Evolutionary conservation across 352 stramenopile species (phyloP), one percentile per base, ranked within the genome.

Genomic region (Globisporangium canariense): DNA sequence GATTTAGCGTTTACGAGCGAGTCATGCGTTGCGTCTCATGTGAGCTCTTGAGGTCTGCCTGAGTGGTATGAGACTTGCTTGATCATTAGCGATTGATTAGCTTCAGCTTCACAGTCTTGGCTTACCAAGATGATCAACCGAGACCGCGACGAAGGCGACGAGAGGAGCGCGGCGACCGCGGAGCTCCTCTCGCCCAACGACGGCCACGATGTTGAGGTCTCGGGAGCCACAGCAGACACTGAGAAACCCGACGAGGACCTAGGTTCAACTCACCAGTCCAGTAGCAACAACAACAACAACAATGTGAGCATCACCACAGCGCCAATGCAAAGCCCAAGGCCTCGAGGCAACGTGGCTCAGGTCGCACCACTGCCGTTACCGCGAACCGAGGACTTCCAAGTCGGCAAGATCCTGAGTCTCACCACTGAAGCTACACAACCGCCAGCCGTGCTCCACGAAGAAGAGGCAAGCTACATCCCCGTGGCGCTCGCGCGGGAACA

Each of bases 381-480:
- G 18, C 65, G 73, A 10, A 79, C 66, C 11, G 64, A 64, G 8
- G 65, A 78, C 36, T 88, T 91, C 60, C 79, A 89, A 41, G 74
- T 74, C 6, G 84, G 77, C 30, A 85, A 86, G 66, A 46, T 74
- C n/a, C 53, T 82, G n/a, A 10, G 52, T 1, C 50, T 41, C 16
- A 38, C 69, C 5, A 64, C 64, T 25, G 43, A 61, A 4, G 45
- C 64, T 7, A 32, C 63, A 4, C 32, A 61, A 20, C 60, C 66
- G 7, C 53, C 50, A 8, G 34, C 57, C 6, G 50, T 58, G 16
- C 67, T 41, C 1, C 62, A 67, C 3, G 75, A 73, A 8, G 78
- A 90, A 40, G 77, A 86, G 65, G 64, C 69, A 13, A 68, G 41
- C 56, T 94, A 93, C 64, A 93, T 94, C 40, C 86, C 86, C 4